Conservation (phyloP, 495 filamentous ascomycete species). For the Aspergillus saccharolyticus region DNA sequence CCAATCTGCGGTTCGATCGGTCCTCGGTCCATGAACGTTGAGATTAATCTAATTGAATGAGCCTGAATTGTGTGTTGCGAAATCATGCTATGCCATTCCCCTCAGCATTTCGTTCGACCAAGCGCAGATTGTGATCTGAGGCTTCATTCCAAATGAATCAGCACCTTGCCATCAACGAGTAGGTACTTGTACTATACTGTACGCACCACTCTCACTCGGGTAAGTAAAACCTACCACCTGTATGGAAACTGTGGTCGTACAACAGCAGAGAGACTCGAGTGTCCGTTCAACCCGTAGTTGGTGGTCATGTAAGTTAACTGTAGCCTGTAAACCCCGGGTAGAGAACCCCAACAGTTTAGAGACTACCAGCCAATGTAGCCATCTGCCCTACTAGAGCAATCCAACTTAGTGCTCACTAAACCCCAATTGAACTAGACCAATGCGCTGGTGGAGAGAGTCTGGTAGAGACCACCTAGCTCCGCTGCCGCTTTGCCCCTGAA, state of each 20-base stretch:
- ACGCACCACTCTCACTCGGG: not conserved
- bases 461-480: slow-evolving; percentile 14
- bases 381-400: slow-evolving; percentile 1
- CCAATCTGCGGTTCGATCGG: not conserved
- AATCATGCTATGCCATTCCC: not conserved
- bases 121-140: not conserved
- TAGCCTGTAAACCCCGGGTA: no score
- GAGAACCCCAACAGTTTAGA: slow-evolving; percentile 2
- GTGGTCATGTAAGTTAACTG: no score
- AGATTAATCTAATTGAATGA: not conserved
- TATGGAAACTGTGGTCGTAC: not conserved
- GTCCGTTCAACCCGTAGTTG: not conserved
- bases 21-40: slow-evolving; percentile 13
- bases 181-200: not conserved
- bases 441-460: slow-evolving; percentile 10
- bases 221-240: not conserved
- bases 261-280: not conserved
- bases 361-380: no score
- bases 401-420: slow-evolving; percentile 4
- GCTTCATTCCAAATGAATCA: not conserved
- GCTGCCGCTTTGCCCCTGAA: slow-evolving; percentile 18
- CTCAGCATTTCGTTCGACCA: not conserved
- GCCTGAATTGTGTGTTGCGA: not conserved
- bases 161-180: not conserved
- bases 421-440: slow-evolving; percentile 8